Evolutionary conservation across 2,329 filamentous ascomycete species (phyloP), one percentile per base, ranked within the genome.

Genomic region (Cladosporium sp.): DNA sequence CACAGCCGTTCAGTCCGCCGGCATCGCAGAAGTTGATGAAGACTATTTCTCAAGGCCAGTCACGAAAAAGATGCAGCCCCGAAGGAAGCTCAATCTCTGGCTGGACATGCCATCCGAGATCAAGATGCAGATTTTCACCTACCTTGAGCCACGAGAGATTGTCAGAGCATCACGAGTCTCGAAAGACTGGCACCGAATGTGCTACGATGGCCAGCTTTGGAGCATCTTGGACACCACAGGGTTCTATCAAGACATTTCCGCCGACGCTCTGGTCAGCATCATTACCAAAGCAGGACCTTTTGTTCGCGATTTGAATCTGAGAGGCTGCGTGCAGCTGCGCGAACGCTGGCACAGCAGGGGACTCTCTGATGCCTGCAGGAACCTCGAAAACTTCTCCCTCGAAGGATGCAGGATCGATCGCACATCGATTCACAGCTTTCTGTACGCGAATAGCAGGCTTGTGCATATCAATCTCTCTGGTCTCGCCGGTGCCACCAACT

Each of bases 181-280:
- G 64, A 89, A 84, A 67, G 71, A 78, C 5, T 96, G 93, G 75
- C 77, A 95, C 67, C 77, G 79, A 42, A 83, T 88, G 70, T 96
- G 92, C 70, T 96, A 92, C 61, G 92, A 99, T 67, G 93, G 93
- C 2, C 93, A 99, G 70, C 73, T 97, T 13, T 99, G 93, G 93
- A 84, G 83, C 3, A 82, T 80, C 37, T 79, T 97, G 43, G 90
- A 97, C 48, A 73, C 67, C 7, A 85, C 89, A 7, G 84, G 88
- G 43, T 97, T 92, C 68, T 96, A 97, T 65, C 81, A 80, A 56
- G 82, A 90, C 47, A 97, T 97, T 57, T 86, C 92, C 0, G 88
- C 87, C 18, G 84, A 88, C 56, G 88, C 88, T 1, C 73, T 99
- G 42, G 82, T 90, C 50, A 89, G 86, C 62, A 90, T 97, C 55